These are phyloP conservation scores for Plasmodium fragile DNA, from an alignment of 169 alveolate species.

Conservation along the genomic window DNA sequence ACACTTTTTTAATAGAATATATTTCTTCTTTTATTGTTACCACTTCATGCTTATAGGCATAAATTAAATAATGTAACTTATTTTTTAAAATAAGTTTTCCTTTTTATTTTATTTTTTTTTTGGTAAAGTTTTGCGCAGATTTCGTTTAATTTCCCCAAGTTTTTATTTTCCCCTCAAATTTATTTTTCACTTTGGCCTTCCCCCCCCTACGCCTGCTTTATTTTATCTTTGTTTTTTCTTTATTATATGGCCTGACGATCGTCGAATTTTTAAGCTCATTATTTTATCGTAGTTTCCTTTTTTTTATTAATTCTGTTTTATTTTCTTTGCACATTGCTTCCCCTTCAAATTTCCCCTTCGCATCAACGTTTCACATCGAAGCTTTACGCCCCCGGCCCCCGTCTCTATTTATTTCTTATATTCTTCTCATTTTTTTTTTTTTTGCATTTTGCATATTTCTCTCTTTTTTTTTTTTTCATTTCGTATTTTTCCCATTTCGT, in stretches of 20 bases:
- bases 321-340: neutral
- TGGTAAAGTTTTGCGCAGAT: neutral
- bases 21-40: neutral
- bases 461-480: neutral
- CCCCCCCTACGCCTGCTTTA: neutral
- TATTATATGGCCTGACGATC: neutral
- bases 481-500: neutral
- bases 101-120: constrained; percentile 7
- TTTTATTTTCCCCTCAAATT: neutral
- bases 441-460: neutral
- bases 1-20: neutral
- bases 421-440: neutral
- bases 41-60: constrained; percentile 6
- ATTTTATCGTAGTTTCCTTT: neutral
- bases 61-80: constrained; percentile 8
- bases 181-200: neutral
- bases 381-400: neutral
- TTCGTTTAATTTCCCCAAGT: constrained; percentile 16
- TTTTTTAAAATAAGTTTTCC: neutral
- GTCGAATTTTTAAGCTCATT: neutral
- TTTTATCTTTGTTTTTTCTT: neutral
- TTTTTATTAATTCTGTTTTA: neutral
- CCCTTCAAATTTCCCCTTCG: neutral
- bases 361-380: neutral
- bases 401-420: neutral